A percentile compares a stretch with the other conserved stretches of the same genome.
Evolutionary conservation across 1,284 basidiomycete genomes (phyloP).

Genomic region (Trametes sp.): DNA sequence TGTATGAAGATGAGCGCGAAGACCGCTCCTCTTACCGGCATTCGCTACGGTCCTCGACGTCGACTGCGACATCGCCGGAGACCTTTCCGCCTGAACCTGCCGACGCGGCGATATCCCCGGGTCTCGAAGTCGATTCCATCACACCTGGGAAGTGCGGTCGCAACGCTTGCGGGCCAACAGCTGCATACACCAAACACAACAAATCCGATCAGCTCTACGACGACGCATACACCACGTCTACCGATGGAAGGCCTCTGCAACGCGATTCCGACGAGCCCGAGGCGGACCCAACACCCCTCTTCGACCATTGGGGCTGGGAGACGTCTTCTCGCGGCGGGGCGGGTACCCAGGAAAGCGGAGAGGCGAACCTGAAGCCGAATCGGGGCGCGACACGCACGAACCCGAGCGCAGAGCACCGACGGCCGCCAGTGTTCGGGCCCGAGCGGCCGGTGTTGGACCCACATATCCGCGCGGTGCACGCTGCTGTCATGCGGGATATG

Average conservation of each 20-base stretch:
- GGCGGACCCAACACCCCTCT: background rate
- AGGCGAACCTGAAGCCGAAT: background rate
- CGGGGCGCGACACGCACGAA: background rate
- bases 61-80: background rate
- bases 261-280: background rate
- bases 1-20: background rate
- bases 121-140: background rate
- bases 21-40: background rate
- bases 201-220: background rate
- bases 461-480: conserved; percentile 48
- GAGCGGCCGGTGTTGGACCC: conserved; percentile 49
- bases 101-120: background rate
- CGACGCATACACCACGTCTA: background rate
- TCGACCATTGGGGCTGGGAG: conserved; percentile 6
- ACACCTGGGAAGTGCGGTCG: background rate
- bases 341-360: background rate
- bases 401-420: conserved; percentile 8
- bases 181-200: background rate
- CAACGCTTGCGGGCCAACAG: background rate
- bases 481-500: conserved; percentile 43
- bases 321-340: background rate
- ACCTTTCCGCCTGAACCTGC: background rate
- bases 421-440: conserved; percentile 50
- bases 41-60: background rate
- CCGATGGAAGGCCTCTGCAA: background rate